Conservation (phyloP, 2,329 filamentous ascomycete genomes). For the Xylaria sp. region DNA sequence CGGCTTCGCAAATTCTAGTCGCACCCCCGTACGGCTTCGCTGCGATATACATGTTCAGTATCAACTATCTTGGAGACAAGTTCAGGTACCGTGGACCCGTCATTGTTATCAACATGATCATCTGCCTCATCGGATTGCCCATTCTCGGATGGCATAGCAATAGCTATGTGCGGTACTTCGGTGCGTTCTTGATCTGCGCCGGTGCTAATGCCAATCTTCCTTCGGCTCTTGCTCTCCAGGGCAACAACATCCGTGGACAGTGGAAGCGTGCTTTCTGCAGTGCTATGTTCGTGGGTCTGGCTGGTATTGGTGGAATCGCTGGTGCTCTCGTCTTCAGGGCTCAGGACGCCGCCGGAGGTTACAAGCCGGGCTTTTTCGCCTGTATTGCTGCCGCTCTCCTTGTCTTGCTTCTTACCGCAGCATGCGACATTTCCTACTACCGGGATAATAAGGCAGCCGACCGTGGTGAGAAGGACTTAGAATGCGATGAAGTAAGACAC, state of each 20-base stretch:
- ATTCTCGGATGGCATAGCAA: conserved; percentile 75
- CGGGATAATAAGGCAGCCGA: conserved; percentile 61
- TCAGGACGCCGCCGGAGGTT: conserved; percentile 61
- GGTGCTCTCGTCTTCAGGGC: conserved; percentile 76
- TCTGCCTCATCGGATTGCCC: conserved; percentile 74
- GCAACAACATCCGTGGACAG: conserved; percentile 88
- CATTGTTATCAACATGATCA: conserved; percentile 71
- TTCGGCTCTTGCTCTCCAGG: conserved; percentile 79
- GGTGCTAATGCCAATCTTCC: conserved; percentile 83
- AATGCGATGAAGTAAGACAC: conserved; percentile 61
- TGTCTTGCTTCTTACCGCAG: conserved; percentile 56
- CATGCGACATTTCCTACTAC: conserved; percentile 56
- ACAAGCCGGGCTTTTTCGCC: conserved; percentile 65
- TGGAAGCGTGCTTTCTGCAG: conserved; percentile 87
- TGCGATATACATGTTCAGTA: conserved; percentile 68
- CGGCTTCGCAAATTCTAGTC: conserved; percentile 73
- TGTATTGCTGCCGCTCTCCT: conserved; percentile 63
- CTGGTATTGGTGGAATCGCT: conserved; percentile 81
- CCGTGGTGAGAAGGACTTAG: conserved; percentile 62
- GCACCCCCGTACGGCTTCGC: conserved; percentile 76
- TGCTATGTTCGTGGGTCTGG: conserved; percentile 78
- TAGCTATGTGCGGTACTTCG: conserved; percentile 73
- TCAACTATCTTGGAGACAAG: conserved; percentile 73
- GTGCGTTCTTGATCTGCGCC: conserved; percentile 78
- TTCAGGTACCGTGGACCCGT: conserved; percentile 73